phyloP scores from a whole-genome alignment of 805 yeast species.

The Priceomyces medius region DNA sequence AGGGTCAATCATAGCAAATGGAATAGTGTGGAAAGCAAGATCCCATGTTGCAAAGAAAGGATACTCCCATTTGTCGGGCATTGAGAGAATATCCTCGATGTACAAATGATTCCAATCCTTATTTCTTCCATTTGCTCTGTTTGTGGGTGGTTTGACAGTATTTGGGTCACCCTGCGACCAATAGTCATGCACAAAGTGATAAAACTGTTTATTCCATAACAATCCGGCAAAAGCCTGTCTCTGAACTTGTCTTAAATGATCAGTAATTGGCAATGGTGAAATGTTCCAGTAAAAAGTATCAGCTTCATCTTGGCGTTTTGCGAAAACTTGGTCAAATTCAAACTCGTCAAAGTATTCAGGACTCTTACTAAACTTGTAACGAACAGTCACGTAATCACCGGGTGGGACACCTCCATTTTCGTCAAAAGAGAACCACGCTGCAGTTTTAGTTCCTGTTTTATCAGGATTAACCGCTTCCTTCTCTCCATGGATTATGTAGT shows the following conservation, averaged over 20 bases:
- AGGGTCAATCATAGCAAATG: constrained; percentile 91
- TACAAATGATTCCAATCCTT: constrained; percentile 86
- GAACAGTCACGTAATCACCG: constrained; percentile 80
- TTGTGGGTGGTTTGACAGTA: constrained; percentile 70
- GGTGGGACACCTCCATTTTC: constrained; percentile 77
- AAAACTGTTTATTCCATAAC: constrained; percentile 91
- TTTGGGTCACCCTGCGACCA: constrained; percentile 87
- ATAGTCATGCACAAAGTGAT: constrained; percentile 78
- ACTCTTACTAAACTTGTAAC: constrained; percentile 63
- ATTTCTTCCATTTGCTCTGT: constrained; percentile 85
- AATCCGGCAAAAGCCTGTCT: constrained; percentile 94
- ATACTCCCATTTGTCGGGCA: constrained; percentile 96
- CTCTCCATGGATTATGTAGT: constrained; percentile 62
- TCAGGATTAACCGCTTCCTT: constrained; percentile 68
- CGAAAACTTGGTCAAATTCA: constrained; percentile 66
- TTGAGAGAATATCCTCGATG: constrained; percentile 80
- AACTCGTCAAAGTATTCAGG: constrained; percentile 62
- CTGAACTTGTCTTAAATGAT: constrained; percentile 77
- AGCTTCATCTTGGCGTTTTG: constrained; percentile 78
- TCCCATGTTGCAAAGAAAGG: constrained; percentile 98
- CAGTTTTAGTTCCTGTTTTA: constrained; percentile 72
- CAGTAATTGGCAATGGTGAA: constrained; percentile 79
- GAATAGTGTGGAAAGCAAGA: constrained; percentile 91
- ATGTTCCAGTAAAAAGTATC: constrained; percentile 90
- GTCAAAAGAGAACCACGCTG: constrained; percentile 81